A percentile compares a stretch with the other conserved stretches of the same genome.
These are phyloP conservation scores for Colletotrichum spaethianum DNA, from an alignment of 2,329 filamentous ascomycete genomes.

Conservation along the genomic window DNA sequence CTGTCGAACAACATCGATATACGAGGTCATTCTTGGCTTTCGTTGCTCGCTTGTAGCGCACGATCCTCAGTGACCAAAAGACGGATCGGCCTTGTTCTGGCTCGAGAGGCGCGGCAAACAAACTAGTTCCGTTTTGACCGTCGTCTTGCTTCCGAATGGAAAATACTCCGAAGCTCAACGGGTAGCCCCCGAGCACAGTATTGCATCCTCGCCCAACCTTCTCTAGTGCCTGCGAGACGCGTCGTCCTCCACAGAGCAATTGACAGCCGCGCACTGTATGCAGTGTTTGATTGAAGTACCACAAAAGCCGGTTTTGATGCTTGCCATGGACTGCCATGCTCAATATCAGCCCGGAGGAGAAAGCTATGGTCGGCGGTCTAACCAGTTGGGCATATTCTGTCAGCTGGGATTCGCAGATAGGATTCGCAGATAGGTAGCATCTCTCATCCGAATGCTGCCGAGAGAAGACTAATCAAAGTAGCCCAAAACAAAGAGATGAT, in stretches of 20 bases:
- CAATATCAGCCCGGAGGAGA: constrained; percentile 1
- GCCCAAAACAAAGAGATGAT: neutral
- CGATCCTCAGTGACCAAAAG: constrained; percentile 17
- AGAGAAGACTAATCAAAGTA: neutral
- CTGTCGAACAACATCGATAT: neutral
- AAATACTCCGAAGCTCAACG: constrained; percentile 22
- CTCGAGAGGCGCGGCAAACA: constrained; percentile 3
- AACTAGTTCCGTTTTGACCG: constrained; percentile 4
- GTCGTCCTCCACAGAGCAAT: neutral
- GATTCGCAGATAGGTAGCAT: too few species aligned
- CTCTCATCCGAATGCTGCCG: too few species aligned
- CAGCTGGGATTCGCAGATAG: neutral
- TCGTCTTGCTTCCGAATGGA: constrained; percentile 9
- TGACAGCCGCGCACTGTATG: neutral
- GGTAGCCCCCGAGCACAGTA: constrained; percentile 6
- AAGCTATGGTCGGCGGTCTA: neutral
- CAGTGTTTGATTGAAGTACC: neutral
- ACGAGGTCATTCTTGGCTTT: constrained; percentile 14
- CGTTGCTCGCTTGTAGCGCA: constrained; percentile 3
- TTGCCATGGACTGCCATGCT: neutral
- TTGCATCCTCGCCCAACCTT: neutral
- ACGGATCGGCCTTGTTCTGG: constrained; percentile 28
- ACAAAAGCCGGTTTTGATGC: neutral
- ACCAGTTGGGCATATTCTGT: neutral
- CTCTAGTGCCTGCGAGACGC: neutral